Conservation (phyloP, 2,329 filamentous ascomycete species). For the Hymenoscyphus occultus region DNA sequence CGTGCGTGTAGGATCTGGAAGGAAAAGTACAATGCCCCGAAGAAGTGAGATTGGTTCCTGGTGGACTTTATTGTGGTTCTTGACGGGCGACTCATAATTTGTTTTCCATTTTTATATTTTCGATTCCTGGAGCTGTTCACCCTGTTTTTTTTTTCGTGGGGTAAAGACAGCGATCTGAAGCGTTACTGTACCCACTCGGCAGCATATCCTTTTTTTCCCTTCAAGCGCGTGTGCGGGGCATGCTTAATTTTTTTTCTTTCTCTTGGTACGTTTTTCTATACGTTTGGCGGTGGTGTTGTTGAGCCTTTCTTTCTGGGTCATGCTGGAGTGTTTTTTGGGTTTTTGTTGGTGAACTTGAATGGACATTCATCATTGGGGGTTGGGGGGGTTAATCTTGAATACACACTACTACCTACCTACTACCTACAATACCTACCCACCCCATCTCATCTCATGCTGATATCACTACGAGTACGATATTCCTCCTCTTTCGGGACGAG, state of each 20-base stretch:
- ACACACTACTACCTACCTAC: background rate
- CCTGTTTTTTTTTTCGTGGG: background rate
- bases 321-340: background rate
- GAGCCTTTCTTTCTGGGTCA: background rate
- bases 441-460: no score
- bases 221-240: slow-evolving; percentile 2
- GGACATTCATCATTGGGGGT: background rate
- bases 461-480: no score
- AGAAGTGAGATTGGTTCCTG: slow-evolving; percentile 23
- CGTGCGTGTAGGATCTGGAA: slow-evolving; percentile 74
- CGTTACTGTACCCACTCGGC: background rate
- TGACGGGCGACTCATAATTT: slow-evolving; percentile 1
- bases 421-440: background rate
- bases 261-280: background rate
- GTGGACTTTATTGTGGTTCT: slow-evolving; percentile 1
- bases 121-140: background rate
- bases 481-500: no score
- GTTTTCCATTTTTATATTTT: slow-evolving; percentile 3
- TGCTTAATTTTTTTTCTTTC: background rate
- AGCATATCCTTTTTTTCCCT: background rate
- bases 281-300: background rate
- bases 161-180: background rate
- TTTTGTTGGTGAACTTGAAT: background rate
- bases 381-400: background rate
- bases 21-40: slow-evolving; percentile 69